These are phyloP conservation scores for Neobulgaria alba DNA, from an alignment of 2,329 filamentous ascomycete genomes.

Conservation along the genomic window DNA sequence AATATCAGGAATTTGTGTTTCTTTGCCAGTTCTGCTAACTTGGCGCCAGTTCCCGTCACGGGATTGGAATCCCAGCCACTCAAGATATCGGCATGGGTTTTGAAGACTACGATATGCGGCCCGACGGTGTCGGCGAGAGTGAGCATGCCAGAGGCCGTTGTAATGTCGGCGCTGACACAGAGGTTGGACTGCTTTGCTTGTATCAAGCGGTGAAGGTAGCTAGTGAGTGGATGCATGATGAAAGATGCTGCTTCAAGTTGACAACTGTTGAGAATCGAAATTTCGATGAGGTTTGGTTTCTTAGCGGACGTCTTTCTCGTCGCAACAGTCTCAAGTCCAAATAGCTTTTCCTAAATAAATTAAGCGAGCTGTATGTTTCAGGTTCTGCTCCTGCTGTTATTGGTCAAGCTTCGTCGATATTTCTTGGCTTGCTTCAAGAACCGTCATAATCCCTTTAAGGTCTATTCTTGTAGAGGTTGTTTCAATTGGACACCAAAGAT, in stretches of 20 bases:
- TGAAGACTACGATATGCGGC: constrained; percentile 59
- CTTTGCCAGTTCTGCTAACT: constrained; percentile 49
- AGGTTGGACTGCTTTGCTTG: constrained; percentile 57
- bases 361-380: no score
- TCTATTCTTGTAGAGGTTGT: no score
- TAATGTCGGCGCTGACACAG: constrained; percentile 56
- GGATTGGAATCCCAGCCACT: constrained; percentile 59
- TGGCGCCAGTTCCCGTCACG: constrained; percentile 53
- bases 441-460: no score
- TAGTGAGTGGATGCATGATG: constrained; percentile 46
- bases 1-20: constrained; percentile 69
- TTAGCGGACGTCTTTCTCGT: no score
- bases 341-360: no score
- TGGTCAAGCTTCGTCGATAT: no score
- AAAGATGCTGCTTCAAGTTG: constrained; percentile 12
- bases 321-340: no score
- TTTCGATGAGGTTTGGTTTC: no score
- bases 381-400: no score
- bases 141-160: constrained; percentile 52
- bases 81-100: constrained; percentile 63
- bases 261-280: no score
- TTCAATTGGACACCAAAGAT: no score
- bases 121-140: constrained; percentile 52
- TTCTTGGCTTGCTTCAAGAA: no score
- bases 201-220: constrained; percentile 57